Evolutionary conservation across 1,284 basidiomycete species (phyloP).

Genomic region (Rhodofomes roseus): DNA sequence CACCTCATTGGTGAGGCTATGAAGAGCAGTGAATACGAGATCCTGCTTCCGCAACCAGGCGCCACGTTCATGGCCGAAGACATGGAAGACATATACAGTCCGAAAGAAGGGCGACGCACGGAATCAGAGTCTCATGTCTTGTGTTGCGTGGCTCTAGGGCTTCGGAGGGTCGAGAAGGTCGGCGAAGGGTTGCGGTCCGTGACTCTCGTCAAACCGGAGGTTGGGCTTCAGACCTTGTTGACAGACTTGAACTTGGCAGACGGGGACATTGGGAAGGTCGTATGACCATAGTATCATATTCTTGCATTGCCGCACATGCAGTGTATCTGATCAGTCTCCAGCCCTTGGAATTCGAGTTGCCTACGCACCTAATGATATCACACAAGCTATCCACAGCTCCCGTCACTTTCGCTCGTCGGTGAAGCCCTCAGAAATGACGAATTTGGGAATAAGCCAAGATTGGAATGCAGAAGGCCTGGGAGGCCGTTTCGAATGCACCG

Average conservation of each 20-base stretch:
- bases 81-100: conserved; percentile 42
- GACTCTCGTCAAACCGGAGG: not conserved
- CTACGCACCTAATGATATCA: no score
- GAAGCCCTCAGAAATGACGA: no score
- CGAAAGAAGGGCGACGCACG: not conserved
- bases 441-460: no score
- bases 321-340: not conserved
- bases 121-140: not conserved
- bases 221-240: not conserved
- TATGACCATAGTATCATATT: no score
- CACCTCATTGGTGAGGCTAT: conserved; percentile 48
- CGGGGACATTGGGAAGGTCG: not conserved
- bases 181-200: not conserved
- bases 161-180: not conserved
- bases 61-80: conserved; percentile 32
- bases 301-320: no score
- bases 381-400: no score
- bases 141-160: not conserved
- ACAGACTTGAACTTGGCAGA: not conserved
- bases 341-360: no score
- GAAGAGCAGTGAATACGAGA: conserved; percentile 36
- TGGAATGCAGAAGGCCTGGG: no score
- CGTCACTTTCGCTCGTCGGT: no score
- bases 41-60: conserved; percentile 27
- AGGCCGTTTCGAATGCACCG: no score